Conservation (phyloP, 371 early-diverging fungal species). For the Mortierella sp. region DNA sequence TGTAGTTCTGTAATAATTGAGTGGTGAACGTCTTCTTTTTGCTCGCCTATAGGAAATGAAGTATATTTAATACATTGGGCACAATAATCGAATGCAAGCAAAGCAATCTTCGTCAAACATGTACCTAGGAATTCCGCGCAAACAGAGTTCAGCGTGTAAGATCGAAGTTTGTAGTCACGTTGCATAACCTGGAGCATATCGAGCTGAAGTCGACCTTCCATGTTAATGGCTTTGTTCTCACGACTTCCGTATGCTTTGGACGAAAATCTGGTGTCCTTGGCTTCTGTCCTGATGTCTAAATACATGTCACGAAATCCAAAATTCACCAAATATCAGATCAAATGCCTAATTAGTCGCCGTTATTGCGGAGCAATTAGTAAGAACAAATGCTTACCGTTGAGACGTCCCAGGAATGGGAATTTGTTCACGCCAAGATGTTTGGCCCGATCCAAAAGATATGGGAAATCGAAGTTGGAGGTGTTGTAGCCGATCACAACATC, state of each 20-base stretch:
- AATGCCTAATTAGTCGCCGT: not conserved
- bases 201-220: constrained; percentile 97
- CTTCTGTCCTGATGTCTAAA: constrained; percentile 71
- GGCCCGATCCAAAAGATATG: constrained; percentile 97
- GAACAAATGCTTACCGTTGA: constrained; percentile 61
- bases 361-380: not conserved
- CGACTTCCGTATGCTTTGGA: constrained; percentile 96
- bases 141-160: constrained; percentile 98
- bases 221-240: constrained; percentile 86
- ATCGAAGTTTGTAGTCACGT: constrained; percentile 97
- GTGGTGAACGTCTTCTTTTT: constrained; percentile 99
- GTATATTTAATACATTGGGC: not conserved
- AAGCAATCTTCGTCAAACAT: not conserved
- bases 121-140: constrained; percentile 95
- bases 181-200: constrained; percentile 98
- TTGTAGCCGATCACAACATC: constrained; percentile 99
- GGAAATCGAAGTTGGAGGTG: constrained; percentile 98
- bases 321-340: not conserved
- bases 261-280: constrained; percentile 88
- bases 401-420: constrained; percentile 93
- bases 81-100: not conserved
- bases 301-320: not conserved
- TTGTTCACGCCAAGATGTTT: constrained; percentile 77
- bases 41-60: constrained; percentile 76
- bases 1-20: constrained; percentile 98